phyloP scores from a whole-genome alignment of 805 yeast species.

The Dipodascus albidus region DNA sequence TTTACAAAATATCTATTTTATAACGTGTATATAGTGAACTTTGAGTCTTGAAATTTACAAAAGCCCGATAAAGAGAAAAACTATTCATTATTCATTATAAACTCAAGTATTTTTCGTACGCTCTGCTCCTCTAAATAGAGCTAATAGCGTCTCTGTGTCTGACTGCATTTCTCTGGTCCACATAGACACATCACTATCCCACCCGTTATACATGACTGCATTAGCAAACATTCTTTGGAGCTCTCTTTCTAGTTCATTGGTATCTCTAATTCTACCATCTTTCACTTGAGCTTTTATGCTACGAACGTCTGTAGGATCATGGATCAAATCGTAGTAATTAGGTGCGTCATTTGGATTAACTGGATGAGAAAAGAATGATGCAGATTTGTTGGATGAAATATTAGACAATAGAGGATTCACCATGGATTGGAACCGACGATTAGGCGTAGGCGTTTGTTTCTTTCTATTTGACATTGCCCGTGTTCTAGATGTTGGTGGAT shows the following conservation, averaged over 20 bases:
- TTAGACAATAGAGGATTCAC: conserved; percentile 52
- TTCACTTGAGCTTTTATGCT: conserved; percentile 47
- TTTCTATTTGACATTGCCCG: neutral
- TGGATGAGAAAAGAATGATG: conserved; percentile 63
- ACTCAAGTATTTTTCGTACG: conserved; percentile 4
- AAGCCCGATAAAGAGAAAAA: too few relatives aligned
- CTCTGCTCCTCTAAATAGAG: conserved; percentile 44
- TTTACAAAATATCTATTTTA: neutral
- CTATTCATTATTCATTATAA: too few relatives aligned
- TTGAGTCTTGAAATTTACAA: too few relatives aligned
- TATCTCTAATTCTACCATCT: conserved; percentile 40
- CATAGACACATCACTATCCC: conserved; percentile 46
- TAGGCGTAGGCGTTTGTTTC: conserved; percentile 12
- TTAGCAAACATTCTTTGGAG: conserved; percentile 71
- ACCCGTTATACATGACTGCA: conserved; percentile 70
- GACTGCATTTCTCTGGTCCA: conserved; percentile 62
- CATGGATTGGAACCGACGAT: conserved; percentile 48
- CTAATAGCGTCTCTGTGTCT: conserved; percentile 43
- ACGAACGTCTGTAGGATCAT: conserved; percentile 58
- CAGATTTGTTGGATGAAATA: conserved; percentile 58
- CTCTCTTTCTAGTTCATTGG: conserved; percentile 50
- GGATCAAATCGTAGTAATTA: conserved; percentile 48
- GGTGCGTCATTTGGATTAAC: conserved; percentile 61
- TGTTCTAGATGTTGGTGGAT: conserved; percentile 6
- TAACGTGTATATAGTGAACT: neutral